These are phyloP conservation scores for Auriscalpium orientale DNA, from an alignment of 768 basidiomycete genomes.

Conservation along the genomic window DNA sequence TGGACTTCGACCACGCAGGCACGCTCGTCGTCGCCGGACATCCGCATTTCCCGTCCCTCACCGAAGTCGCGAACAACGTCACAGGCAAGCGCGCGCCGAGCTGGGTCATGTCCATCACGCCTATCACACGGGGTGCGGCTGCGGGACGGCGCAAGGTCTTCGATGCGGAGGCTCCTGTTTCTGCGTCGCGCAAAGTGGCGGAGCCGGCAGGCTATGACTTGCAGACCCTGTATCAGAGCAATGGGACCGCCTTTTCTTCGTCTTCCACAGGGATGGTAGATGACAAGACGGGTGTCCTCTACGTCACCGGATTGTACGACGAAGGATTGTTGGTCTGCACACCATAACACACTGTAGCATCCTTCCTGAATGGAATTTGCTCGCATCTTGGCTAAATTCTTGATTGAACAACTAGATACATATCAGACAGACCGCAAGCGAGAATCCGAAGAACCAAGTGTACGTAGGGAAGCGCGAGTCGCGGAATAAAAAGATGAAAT, in stretches of 20 bases:
- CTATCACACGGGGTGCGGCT: conserved; percentile 11
- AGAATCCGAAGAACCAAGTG: not conserved
- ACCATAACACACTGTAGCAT: conserved; percentile 16
- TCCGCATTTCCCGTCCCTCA: conserved; percentile 51
- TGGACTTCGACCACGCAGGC: conserved; percentile 42
- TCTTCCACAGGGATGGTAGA: conserved; percentile 50
- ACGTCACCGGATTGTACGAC: conserved; percentile 52
- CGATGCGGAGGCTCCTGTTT: conserved; percentile 41
- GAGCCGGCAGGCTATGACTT: conserved; percentile 32
- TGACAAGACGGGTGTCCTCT: conserved; percentile 38
- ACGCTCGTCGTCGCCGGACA: conserved; percentile 57
- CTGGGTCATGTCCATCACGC: conserved; percentile 47
- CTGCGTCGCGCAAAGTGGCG: conserved; percentile 35
- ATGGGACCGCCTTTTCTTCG: conserved; percentile 51
- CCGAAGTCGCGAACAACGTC: conserved; percentile 36
- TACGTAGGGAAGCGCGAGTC: not conserved
- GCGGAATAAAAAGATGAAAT: not conserved
- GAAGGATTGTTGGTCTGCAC: conserved; percentile 46
- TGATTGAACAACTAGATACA: not conserved
- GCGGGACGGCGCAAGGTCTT: conserved; percentile 17
- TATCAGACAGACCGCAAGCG: not conserved
- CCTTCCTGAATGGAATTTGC: too few species aligned
- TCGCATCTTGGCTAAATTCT: not conserved
- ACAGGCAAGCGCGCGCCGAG: conserved; percentile 38
- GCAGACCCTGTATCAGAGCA: conserved; percentile 67